phyloP scores from a whole-genome alignment of 176 grass and related monocot genomes.

The Bonia amplexicaulis region DNA sequence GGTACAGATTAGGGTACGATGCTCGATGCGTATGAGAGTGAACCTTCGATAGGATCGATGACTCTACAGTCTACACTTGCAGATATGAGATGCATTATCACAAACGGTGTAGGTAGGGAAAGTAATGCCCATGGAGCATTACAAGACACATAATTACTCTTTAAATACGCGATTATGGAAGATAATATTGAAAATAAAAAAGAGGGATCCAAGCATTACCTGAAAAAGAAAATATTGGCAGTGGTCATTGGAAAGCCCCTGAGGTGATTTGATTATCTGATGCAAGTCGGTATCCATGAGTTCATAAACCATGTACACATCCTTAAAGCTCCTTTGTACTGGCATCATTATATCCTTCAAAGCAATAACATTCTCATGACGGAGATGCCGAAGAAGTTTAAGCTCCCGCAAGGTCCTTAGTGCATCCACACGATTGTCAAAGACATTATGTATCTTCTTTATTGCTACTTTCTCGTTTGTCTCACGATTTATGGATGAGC shows the following conservation, averaged over 20 bases:
- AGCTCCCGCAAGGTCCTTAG: constrained; percentile 51
- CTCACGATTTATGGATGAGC: constrained; percentile 38
- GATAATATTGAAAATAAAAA: too few relatives aligned
- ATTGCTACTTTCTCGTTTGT: constrained; percentile 49
- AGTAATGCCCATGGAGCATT: not conserved
- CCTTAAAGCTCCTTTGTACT: constrained; percentile 48
- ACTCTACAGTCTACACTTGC: not conserved
- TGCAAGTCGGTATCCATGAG: constrained; percentile 56
- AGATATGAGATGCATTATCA: not conserved
- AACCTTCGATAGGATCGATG: not conserved
- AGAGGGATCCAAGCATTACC: not conserved
- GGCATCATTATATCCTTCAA: constrained; percentile 75
- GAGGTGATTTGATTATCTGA: constrained; percentile 60
- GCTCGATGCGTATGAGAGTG: not conserved
- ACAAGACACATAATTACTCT: not conserved
- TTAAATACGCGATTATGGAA: not conserved
- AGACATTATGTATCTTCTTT: constrained; percentile 59
- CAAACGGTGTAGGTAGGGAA: not conserved
- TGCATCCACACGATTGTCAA: constrained; percentile 57
- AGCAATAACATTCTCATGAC: constrained; percentile 57
- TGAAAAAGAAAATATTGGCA: constrained; percentile 76
- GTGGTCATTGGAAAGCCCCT: constrained; percentile 52
- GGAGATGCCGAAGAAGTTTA: constrained; percentile 53
- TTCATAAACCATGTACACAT: constrained; percentile 62
- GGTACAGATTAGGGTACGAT: not conserved